Evolutionary conservation across 805 yeast species (phyloP), one percentile per base, ranked within the genome.

Genomic region (Priceomyces fermenticarens): DNA sequence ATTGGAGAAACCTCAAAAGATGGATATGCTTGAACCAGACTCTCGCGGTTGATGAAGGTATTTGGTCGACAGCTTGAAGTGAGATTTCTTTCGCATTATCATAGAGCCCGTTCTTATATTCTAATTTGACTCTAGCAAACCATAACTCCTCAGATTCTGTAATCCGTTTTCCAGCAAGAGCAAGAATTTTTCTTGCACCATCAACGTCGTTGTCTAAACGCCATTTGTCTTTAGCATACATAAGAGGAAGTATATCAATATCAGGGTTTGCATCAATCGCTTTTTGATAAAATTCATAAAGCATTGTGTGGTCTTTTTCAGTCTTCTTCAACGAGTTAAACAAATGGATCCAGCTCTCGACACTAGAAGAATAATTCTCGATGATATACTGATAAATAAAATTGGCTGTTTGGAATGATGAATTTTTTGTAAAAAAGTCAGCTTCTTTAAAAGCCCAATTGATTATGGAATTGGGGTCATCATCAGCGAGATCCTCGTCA

Each of bases 141-240:
- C 88, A 83, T 8, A 88, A 55, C 16, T 73, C 77, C 44, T 78
- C 82, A 44, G 65, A 69, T 0, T 59, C 47, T 1, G 83, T 76
- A 7, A 75, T 60, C 2, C 49, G 40, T 3, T 63, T 53, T 32
- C 75, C 55, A 0, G 85, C 84, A 10, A 67, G 62, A 2, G 64
- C 54, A 4, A 89, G 61, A 3, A 86, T 75, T 1, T 54, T 49
- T 39, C 81, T 64, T 0, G 96, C 85, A 3, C 66, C 73, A 1
- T 55, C 62, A 1, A 73, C 51, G 48, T 84, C 79, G 1, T 65
- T 54, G 2, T 63, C 72, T 16, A 65, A 42, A 33, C 63, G 60
- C 83, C 88, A 80, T 39, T 73, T 66, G 50, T 85, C 90, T 48
- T 83, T 83, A 0, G 95, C 85, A 53, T 78, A 87, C 80, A 83